These are phyloP conservation scores for Aphanoascus verrucosus DNA, from an alignment of 2,329 filamentous ascomycete species.

Conservation along the genomic window DNA sequence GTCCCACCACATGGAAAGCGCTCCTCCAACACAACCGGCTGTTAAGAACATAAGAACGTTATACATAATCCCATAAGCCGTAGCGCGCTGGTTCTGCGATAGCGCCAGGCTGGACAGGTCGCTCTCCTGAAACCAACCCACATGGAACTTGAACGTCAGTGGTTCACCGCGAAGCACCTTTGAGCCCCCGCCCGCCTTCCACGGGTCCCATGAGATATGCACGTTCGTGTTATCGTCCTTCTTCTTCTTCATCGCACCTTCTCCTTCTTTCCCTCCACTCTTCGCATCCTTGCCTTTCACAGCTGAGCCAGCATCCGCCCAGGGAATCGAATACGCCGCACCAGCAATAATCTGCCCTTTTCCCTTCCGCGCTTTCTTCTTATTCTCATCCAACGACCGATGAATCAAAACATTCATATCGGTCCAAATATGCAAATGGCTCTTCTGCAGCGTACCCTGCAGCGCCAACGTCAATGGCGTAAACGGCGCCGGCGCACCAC, in stretches of 20 bases:
- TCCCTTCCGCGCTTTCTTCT: constrained; percentile 27
- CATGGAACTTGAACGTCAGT: constrained; percentile 64
- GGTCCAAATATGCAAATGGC: constrained; percentile 82
- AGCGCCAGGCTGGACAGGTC: constrained; percentile 28
- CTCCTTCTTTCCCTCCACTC: constrained; percentile 18
- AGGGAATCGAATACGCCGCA: constrained; percentile 73
- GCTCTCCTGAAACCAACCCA: constrained; percentile 57
- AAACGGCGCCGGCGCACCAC: constrained; percentile 44
- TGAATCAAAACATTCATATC: constrained; percentile 84
- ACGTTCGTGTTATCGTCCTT: constrained; percentile 29
- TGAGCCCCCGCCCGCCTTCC: constrained; percentile 41
- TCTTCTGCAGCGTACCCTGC: constrained; percentile 76
- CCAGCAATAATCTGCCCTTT: constrained; percentile 78
- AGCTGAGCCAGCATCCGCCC: constrained; percentile 41
- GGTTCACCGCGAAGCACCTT: constrained; percentile 80
- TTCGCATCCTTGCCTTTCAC: constrained; percentile 13
- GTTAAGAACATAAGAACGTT: constrained; percentile 22
- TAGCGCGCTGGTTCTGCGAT: constrained; percentile 10
- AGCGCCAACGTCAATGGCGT: constrained; percentile 82
- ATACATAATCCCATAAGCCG: constrained; percentile 18
- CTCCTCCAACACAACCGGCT: constrained; percentile 28
- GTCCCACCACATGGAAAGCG: constrained; percentile 32
- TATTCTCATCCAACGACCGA: constrained; percentile 35
- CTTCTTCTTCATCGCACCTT: constrained; percentile 22
- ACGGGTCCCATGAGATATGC: constrained; percentile 36